A percentile compares a stretch with the other conserved stretches of the same genome.
phyloP scores from a whole-genome alignment of 1,139 yeast genomes.

The Saccharomycopsis hybrid region DNA sequence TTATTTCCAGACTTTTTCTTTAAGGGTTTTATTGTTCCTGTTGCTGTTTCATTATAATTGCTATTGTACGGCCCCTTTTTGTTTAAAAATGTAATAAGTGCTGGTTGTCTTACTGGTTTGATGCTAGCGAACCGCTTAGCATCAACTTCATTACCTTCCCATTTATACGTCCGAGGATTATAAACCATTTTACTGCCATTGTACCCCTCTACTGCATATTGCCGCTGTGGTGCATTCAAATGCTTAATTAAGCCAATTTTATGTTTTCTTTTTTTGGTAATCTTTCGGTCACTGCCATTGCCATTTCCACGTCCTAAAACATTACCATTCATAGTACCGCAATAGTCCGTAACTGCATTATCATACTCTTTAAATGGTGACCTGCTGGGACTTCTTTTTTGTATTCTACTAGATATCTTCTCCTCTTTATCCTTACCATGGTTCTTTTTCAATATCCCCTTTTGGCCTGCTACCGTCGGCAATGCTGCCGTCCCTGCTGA shows the following conservation, averaged over 20 bases:
- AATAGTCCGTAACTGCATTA: no score
- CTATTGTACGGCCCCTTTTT: constrained; percentile 22
- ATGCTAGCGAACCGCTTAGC: constrained; percentile 41
- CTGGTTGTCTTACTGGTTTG: constrained; percentile 28
- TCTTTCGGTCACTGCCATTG: no score
- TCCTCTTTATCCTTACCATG: background rate
- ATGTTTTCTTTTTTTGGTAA: constrained; percentile 16
- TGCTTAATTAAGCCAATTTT: constrained; percentile 31
- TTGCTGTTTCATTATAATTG: constrained; percentile 18
- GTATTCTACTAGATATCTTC: no score
- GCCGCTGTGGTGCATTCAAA: constrained; percentile 27
- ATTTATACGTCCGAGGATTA: constrained; percentile 43
- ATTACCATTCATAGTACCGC: no score
- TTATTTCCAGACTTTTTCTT: constrained; percentile 1
- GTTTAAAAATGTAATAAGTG: constrained; percentile 32
- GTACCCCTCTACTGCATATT: constrained; percentile 26
- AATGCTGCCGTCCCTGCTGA: no score
- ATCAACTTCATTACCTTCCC: constrained; percentile 71
- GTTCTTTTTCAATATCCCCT: background rate
- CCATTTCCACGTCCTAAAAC: no score
- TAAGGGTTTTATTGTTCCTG: constrained; percentile 25
- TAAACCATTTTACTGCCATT: constrained; percentile 43
- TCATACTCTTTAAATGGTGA: background rate
- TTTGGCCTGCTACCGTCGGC: background rate
- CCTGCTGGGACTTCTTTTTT: no score